These are phyloP conservation scores for Yarrowia osloensis DNA, from an alignment of 805 yeast genomes.

Conservation along the genomic window DNA sequence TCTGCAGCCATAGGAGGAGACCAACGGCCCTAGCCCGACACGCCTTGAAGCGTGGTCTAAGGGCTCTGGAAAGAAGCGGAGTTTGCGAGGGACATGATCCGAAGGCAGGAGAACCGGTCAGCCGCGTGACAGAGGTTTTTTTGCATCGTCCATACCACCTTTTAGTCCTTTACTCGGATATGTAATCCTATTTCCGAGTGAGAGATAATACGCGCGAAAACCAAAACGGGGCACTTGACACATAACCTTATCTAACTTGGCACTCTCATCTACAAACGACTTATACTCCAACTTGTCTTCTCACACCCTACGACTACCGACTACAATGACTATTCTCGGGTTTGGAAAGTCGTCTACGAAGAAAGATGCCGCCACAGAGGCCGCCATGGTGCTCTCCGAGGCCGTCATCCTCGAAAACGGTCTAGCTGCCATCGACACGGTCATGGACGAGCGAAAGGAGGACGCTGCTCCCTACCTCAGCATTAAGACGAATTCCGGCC, in stretches of 20 bases:
- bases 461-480: slow-evolving; percentile 12
- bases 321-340: slow-evolving; percentile 28
- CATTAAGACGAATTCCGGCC: slow-evolving; percentile 1
- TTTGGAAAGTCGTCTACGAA: slow-evolving; percentile 18
- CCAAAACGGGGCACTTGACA: slow-evolving; percentile 28
- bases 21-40: slow-evolving; percentile 9
- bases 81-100: too few relatives aligned
- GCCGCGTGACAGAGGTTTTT: neutral
- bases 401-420: slow-evolving; percentile 24
- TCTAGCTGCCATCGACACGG: slow-evolving; percentile 20
- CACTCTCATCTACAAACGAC: slow-evolving; percentile 19
- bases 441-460: slow-evolving; percentile 30
- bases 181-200: slow-evolving; percentile 25
- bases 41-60: neutral
- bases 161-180: slow-evolving; percentile 24
- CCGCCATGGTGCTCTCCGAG: slow-evolving; percentile 17
- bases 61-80: neutral
- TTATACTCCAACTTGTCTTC: slow-evolving; percentile 10
- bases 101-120: neutral
- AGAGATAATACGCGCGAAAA: slow-evolving; percentile 27
- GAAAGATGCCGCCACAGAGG: slow-evolving; percentile 7
- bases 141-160: neutral
- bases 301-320: slow-evolving; percentile 1
- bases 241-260: slow-evolving; percentile 27
- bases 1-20: slow-evolving; percentile 23